Percentiles rank a stretch among this genome's conserved stretches.
These are phyloP conservation scores for Russula earlei DNA, from an alignment of 768 basidiomycete species.

Conservation along the genomic window DNA sequence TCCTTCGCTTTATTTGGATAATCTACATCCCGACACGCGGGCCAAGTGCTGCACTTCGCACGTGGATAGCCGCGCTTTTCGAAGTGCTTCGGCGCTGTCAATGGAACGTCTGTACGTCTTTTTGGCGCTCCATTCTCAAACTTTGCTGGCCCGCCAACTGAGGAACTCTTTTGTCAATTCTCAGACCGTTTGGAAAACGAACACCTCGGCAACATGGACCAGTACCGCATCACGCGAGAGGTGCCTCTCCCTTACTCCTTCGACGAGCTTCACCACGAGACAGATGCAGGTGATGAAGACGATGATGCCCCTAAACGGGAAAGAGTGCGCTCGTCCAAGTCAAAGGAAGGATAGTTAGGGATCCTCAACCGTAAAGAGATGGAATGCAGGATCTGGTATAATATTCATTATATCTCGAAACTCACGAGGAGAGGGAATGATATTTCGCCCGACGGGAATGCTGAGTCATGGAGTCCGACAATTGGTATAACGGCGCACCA, in stretches of 20 bases:
- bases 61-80: conserved; percentile 58
- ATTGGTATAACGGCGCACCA: background rate
- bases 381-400: background rate
- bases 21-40: conserved; percentile 55
- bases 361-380: background rate
- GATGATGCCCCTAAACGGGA: conserved; percentile 1
- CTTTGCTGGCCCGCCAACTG: background rate
- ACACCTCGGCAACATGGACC: conserved; percentile 87
- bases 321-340: background rate
- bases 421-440: no score
- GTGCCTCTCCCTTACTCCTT: conserved; percentile 73
- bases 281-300: conserved; percentile 34
- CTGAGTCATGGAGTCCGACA: no score
- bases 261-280: conserved; percentile 35
- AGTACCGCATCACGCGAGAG: conserved; percentile 81
- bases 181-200: conserved; percentile 81
- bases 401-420: no score
- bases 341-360: background rate
- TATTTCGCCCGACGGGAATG: no score
- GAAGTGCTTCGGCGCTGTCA: conserved; percentile 77
- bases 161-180: background rate
- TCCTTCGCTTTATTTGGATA: conserved; percentile 78
- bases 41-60: conserved; percentile 41
- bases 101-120: conserved; percentile 82
- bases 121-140: background rate